A percentile compares a stretch with the other conserved stretches of the same genome.
These are phyloP conservation scores for Neofusicoccum kwambonambiense DNA, from an alignment of 2,329 filamentous ascomycete species.

Conservation along the genomic window DNA sequence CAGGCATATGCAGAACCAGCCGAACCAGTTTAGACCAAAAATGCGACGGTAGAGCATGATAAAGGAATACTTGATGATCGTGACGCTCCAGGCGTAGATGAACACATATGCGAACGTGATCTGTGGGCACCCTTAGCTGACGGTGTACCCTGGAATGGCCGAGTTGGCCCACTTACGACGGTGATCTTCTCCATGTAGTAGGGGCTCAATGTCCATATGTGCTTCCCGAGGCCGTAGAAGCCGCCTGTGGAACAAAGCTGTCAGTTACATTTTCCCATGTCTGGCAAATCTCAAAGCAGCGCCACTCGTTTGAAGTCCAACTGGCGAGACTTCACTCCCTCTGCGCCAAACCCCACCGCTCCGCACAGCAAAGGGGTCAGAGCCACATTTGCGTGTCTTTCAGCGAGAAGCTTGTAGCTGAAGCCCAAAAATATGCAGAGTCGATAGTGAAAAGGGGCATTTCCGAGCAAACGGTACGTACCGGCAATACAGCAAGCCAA, in stretches of 20 bases:
- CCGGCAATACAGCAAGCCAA: conserved; percentile 28
- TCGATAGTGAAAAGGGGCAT: too few relatives aligned
- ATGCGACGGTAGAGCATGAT: conserved; percentile 29
- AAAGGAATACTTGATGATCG: conserved; percentile 30
- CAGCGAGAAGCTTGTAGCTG: too few relatives aligned
- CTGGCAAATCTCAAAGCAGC: too few relatives aligned
- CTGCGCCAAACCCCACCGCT: too few relatives aligned
- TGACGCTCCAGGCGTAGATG: conserved; percentile 29
- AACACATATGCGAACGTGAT: conserved; percentile 29
- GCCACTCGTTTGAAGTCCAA: too few relatives aligned
- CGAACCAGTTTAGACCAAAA: conserved; percentile 28
- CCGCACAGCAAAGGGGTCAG: too few relatives aligned
- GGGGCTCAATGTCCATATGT: conserved; percentile 26
- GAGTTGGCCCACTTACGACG: conserved; percentile 19
- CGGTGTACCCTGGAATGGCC: background rate
- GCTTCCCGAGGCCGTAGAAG: conserved; percentile 28
- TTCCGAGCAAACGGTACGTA: background rate
- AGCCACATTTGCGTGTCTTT: too few relatives aligned
- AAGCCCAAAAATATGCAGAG: too few relatives aligned
- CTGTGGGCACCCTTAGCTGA: conserved; percentile 15
- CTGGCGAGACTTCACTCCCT: too few relatives aligned
- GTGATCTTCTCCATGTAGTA: conserved; percentile 29
- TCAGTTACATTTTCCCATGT: too few relatives aligned
- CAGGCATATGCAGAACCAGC: conserved; percentile 24
- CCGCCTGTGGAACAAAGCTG: conserved; percentile 20